Conservation (phyloP, 225 moss, liverwort and hornwort genomes). For the Straminergon stramineum region DNA sequence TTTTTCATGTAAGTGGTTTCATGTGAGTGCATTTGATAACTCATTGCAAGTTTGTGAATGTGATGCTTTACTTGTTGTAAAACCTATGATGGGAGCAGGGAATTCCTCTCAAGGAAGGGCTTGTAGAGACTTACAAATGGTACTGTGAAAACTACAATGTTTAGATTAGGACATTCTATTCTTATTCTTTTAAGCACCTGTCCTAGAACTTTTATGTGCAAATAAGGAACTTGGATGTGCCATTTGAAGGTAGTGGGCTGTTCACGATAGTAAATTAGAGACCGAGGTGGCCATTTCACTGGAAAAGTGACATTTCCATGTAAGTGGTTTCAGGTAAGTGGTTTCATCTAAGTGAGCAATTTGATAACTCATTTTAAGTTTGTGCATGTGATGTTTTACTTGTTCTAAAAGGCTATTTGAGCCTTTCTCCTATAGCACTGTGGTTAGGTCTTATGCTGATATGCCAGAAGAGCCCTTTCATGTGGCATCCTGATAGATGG, state of each 20-base stretch:
- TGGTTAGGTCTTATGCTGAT: too few relatives aligned
- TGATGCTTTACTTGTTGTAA: neutral
- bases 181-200: neutral
- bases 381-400: too few relatives aligned
- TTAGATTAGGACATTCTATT: neutral
- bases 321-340: neutral
- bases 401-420: too few relatives aligned
- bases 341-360: too few relatives aligned
- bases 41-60: neutral
- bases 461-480: too few relatives aligned
- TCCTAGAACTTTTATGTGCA: neutral
- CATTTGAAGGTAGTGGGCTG: too few relatives aligned
- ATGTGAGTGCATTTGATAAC: neutral
- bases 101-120: constrained; percentile 63
- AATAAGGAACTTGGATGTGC: too few relatives aligned
- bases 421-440: too few relatives aligned
- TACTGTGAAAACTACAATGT: constrained; percentile 59
- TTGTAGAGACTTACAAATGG: constrained; percentile 87
- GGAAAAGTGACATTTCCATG: neutral
- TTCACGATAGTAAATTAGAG: too few relatives aligned
- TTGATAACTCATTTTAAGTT: too few relatives aligned
- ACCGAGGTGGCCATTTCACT: too few relatives aligned
- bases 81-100: constrained; percentile 68
- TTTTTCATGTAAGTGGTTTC: neutral
- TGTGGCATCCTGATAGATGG: too few relatives aligned